phyloP scores from a whole-genome alignment of 371 early-diverging fungal genomes.

The Phascolomyces articulosus region DNA sequence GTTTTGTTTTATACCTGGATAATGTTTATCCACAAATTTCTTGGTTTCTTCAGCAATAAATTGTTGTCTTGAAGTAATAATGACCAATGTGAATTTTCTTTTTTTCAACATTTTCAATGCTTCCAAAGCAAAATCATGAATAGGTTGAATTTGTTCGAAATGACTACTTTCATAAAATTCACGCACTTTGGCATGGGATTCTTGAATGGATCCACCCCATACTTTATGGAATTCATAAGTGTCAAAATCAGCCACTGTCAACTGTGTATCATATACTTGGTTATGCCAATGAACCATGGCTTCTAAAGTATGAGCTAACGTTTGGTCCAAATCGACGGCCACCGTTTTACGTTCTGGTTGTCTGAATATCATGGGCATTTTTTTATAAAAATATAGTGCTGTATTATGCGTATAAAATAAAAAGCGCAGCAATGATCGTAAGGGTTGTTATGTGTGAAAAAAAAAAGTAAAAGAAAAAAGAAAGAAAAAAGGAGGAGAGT shows the following conservation, averaged over 20 bases:
- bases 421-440: no score
- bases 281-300: slow-evolving; percentile 56
- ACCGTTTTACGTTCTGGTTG: slow-evolving; percentile 33
- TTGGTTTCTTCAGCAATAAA: slow-evolving; percentile 56
- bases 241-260: slow-evolving; percentile 43
- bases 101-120: slow-evolving; percentile 56
- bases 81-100: slow-evolving; percentile 49
- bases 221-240: slow-evolving; percentile 49
- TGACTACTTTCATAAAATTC: slow-evolving; percentile 52
- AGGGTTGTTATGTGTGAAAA: no score
- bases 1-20: slow-evolving; percentile 32
- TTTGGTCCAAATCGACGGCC: slow-evolving; percentile 56
- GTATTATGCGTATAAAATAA: no score
- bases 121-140: slow-evolving; percentile 53
- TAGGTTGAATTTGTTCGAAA: slow-evolving; percentile 50
- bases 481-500: no score
- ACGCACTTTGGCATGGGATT: slow-evolving; percentile 50
- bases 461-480: no score
- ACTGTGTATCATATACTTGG: slow-evolving; percentile 40
- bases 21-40: slow-evolving; percentile 26
- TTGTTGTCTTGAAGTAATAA: slow-evolving; percentile 58
- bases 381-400: no score
- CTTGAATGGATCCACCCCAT: slow-evolving; percentile 55
- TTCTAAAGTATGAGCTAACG: slow-evolving; percentile 48
- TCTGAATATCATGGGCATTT: slow-evolving; percentile 22